Evolutionary conservation across 2,329 filamentous ascomycete species (phyloP).

Genomic region (Talaromyces rugulosus): DNA sequence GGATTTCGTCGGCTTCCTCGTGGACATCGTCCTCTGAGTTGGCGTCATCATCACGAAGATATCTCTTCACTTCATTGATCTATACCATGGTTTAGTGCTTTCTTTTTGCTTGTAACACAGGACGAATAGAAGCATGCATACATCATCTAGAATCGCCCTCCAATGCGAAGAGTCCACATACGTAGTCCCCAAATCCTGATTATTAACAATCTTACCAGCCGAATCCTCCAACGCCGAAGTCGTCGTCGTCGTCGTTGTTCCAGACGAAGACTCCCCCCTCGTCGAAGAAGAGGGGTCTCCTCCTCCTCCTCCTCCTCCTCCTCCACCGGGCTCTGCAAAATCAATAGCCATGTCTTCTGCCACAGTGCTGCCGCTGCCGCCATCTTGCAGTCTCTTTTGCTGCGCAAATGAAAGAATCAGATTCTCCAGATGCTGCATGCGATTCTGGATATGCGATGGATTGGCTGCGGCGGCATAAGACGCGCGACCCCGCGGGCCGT

Average conservation of each 20-base stretch:
- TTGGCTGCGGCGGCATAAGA: slow-evolving; percentile 24
- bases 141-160: slow-evolving; percentile 34
- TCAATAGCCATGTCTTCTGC: neutral
- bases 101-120: neutral
- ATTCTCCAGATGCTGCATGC: slow-evolving; percentile 34
- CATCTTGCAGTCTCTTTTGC: slow-evolving; percentile 18
- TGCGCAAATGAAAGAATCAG: slow-evolving; percentile 32
- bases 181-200: slow-evolving; percentile 26
- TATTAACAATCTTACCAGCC: slow-evolving; percentile 27
- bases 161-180: slow-evolving; percentile 36
- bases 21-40: slow-evolving; percentile 14
- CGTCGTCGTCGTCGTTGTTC: neutral
- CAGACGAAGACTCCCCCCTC: no score
- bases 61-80: slow-evolving; percentile 33
- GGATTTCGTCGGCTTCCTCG: slow-evolving; percentile 20
- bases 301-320: no score
- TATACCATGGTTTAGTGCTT: slow-evolving; percentile 1
- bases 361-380: neutral
- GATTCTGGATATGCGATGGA: slow-evolving; percentile 30
- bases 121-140: slow-evolving; percentile 13
- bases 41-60: slow-evolving; percentile 16
- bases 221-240: slow-evolving; percentile 14
- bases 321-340: neutral
- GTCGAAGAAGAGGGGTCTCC: no score
- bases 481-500: slow-evolving; percentile 28